phyloP scores from a whole-genome alignment of 306 rosid genomes.

The Crotalaria pallida region DNA sequence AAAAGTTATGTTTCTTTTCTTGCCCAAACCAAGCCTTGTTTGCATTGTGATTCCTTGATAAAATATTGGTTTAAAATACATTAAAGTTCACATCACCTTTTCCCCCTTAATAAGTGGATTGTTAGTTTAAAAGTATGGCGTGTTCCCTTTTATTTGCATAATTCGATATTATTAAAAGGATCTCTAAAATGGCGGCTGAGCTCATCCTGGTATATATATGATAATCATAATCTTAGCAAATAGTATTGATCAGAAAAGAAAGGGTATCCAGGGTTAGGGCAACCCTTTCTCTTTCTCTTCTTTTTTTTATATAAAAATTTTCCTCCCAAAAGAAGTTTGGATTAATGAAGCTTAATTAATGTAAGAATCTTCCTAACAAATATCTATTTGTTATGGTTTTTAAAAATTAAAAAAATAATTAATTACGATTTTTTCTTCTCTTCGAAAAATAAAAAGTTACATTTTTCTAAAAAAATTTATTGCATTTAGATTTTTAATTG shows the following conservation, averaged over 20 bases:
- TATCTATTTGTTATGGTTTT: too few relatives aligned
- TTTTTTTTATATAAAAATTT: too few relatives aligned
- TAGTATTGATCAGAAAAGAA: not conserved
- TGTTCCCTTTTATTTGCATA: not conserved
- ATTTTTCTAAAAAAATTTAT: too few relatives aligned
- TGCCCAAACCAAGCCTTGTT: not conserved
- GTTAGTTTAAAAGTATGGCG: slow-evolving; percentile 27
- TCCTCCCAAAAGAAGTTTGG: not conserved
- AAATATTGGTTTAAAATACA: slow-evolving; percentile 15
- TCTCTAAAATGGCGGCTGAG: slow-evolving; percentile 42
- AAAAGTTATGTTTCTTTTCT: slow-evolving; percentile 24
- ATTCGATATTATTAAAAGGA: not conserved
- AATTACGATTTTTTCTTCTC: too few relatives aligned
- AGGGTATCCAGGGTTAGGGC: not conserved
- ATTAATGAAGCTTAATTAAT: not conserved
- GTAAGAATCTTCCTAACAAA: too few relatives aligned
- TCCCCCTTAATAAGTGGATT: slow-evolving; percentile 25
- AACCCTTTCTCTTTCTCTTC: not conserved
- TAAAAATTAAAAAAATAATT: too few relatives aligned
- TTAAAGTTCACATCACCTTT: slow-evolving; percentile 23
- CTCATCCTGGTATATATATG: slow-evolving; percentile 26
- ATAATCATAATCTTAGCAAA: slow-evolving; percentile 8
- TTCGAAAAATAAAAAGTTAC: too few relatives aligned
- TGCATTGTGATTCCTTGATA: slow-evolving; percentile 4
- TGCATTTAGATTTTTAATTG: too few relatives aligned